phyloP scores from a whole-genome alignment of 2,329 filamentous ascomycete species.

The Colletotrichum endophyticum region DNA sequence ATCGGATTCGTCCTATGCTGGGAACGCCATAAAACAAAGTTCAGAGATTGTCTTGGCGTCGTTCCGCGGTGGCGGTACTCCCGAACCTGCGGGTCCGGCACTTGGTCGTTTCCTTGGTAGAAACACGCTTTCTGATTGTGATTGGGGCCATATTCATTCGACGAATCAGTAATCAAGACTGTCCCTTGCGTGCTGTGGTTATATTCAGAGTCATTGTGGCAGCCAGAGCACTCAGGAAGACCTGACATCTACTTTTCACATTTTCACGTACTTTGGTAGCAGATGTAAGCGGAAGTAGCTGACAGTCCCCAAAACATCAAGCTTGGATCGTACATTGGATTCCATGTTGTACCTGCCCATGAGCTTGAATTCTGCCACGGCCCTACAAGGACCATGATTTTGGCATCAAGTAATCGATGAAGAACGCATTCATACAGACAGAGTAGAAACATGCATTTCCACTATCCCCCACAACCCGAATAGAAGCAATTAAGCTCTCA shows the following conservation, averaged over 20 bases:
- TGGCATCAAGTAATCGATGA: background rate
- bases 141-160: background rate
- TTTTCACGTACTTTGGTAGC: rapidly evolving
- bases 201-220: background rate
- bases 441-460: background rate
- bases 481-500: background rate
- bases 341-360: background rate
- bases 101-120: background rate
- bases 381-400: background rate
- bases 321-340: background rate
- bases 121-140: background rate
- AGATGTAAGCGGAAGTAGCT: background rate
- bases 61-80: background rate
- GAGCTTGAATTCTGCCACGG: background rate
- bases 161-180: background rate
- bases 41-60: background rate
- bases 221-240: background rate
- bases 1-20: background rate
- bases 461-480: background rate
- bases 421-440: background rate
- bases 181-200: background rate
- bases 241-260: background rate
- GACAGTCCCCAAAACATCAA: background rate
- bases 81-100: background rate
- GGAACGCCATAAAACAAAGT: background rate